These are phyloP conservation scores for Stylonectria norvegica DNA, from an alignment of 2,329 filamentous ascomycete species.

Conservation along the genomic window DNA sequence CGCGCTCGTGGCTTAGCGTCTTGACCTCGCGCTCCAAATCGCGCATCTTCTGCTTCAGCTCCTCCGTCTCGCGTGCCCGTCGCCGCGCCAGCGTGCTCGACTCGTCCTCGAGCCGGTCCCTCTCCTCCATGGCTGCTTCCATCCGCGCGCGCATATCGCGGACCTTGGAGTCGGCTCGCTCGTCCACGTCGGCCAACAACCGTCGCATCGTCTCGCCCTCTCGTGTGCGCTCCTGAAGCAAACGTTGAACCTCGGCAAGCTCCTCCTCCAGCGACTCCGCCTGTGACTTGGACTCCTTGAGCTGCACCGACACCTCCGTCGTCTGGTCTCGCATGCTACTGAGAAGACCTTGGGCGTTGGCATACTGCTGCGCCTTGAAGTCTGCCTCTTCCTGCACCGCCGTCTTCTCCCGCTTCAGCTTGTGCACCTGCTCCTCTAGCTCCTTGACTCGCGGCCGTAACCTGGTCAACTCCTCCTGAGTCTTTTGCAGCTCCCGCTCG, in stretches of 20 bases:
- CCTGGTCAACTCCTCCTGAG: constrained; percentile 69
- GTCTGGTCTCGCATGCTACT: constrained; percentile 92
- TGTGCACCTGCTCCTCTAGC: constrained; percentile 70
- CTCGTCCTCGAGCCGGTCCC: constrained; percentile 90
- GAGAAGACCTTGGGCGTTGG: constrained; percentile 78
- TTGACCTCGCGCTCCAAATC: constrained; percentile 78
- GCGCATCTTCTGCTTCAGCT: constrained; percentile 72
- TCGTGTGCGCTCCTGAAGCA: constrained; percentile 81
- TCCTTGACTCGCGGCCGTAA: constrained; percentile 60
- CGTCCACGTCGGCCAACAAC: constrained; percentile 80
- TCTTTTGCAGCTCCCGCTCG: constrained; percentile 63
- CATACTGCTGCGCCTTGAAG: constrained; percentile 80
- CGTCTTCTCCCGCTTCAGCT: constrained; percentile 64
- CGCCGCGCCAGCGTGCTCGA: constrained; percentile 72
- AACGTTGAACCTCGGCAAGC: constrained; percentile 78
- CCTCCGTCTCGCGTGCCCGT: constrained; percentile 79
- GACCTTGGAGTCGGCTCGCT: constrained; percentile 74
- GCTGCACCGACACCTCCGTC: constrained; percentile 81
- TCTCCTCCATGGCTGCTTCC: constrained; percentile 88
- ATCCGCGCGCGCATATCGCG: constrained; percentile 86
- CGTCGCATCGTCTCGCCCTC: constrained; percentile 95
- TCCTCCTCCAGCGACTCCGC: constrained; percentile 90
- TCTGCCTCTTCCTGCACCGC: constrained; percentile 74
- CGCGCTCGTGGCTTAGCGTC: constrained; percentile 67
- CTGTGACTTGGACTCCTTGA: constrained; percentile 81